Conservation (phyloP, 2,329 filamentous ascomycete genomes). For the Penicillium sp. region DNA sequence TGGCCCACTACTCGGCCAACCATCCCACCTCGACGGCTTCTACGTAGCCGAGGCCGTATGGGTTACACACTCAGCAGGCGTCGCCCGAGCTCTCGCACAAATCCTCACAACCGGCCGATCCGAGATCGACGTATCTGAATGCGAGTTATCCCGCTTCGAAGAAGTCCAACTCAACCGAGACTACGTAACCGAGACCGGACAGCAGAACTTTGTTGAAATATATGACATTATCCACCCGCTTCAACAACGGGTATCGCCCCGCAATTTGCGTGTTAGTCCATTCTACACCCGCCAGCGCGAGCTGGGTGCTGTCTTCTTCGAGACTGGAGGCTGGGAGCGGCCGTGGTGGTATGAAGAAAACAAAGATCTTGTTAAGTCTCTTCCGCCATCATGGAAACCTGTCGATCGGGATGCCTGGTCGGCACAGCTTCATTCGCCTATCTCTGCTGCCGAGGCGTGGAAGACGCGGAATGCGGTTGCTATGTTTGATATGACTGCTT, state of each 20-base stretch:
- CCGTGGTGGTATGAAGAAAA: conserved; percentile 64
- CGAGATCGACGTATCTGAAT: conserved; percentile 58
- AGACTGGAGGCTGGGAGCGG: conserved; percentile 61
- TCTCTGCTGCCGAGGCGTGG: conserved; percentile 62
- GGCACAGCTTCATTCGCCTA: conserved; percentile 56
- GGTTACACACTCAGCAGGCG: conserved; percentile 66
- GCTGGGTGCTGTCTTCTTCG: conserved; percentile 56
- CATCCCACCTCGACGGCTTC: conserved; percentile 61
- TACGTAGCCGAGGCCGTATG: conserved; percentile 66
- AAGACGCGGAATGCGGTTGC: conserved; percentile 63
- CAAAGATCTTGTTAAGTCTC: conserved; percentile 49
- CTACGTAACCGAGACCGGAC: conserved; percentile 60
- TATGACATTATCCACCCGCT: conserved; percentile 65
- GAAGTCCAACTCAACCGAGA: conserved; percentile 56
- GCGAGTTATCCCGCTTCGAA: conserved; percentile 62
- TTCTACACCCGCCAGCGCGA: conserved; percentile 57
- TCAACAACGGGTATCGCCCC: conserved; percentile 57
- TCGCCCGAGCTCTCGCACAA: conserved; percentile 61
- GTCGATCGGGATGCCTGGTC: conserved; percentile 61
- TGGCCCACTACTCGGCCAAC: conserved; percentile 59
- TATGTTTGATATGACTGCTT: conserved; percentile 63
- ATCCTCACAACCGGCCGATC: conserved; percentile 58
- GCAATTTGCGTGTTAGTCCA: conserved; percentile 59
- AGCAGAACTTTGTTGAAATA: conserved; percentile 63
- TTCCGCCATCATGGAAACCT: conserved; percentile 58